Conservation (phyloP, 208 protist genomes). For the Trichomonas vaginalis region DNA sequence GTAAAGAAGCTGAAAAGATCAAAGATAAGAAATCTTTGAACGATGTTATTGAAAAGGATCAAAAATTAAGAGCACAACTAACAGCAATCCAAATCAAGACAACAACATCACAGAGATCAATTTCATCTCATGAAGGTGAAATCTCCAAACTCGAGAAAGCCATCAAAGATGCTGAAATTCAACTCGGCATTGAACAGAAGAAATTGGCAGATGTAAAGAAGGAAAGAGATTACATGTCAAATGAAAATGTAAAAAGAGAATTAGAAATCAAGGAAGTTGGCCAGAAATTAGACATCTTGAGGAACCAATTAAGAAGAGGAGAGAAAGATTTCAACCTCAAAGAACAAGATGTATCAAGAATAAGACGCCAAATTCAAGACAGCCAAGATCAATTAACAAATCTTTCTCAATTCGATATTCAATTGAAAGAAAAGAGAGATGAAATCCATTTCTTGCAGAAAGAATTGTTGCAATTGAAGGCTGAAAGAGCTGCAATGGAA, state of each 20-base stretch:
- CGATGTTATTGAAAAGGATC: not conserved
- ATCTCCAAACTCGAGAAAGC: not conserved
- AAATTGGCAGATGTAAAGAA: not conserved
- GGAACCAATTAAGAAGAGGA: not conserved
- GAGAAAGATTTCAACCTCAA: not conserved
- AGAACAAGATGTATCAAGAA: not conserved
- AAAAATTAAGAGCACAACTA: not conserved
- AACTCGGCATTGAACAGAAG: not conserved
- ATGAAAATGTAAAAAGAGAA: not conserved
- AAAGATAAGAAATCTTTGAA: not conserved
- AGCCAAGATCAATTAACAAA: not conserved
- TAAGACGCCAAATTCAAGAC: not conserved
- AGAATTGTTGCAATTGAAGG: not conserved
- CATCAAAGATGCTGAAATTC: not conserved
- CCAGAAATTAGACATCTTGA: not conserved
- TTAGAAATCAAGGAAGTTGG: not conserved
- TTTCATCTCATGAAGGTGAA: not conserved
- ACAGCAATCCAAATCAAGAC: not conserved
- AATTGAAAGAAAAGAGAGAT: not conserved
- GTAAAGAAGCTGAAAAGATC: not conserved
- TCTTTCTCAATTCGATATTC: not conserved
- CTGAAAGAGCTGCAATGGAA: slow-evolving; percentile 7
- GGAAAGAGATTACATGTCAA: not conserved
- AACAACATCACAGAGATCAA: not conserved
- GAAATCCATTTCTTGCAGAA: not conserved